phyloP scores from a whole-genome alignment of 345 rosid genomes.

The Gossypioides kirkii region DNA sequence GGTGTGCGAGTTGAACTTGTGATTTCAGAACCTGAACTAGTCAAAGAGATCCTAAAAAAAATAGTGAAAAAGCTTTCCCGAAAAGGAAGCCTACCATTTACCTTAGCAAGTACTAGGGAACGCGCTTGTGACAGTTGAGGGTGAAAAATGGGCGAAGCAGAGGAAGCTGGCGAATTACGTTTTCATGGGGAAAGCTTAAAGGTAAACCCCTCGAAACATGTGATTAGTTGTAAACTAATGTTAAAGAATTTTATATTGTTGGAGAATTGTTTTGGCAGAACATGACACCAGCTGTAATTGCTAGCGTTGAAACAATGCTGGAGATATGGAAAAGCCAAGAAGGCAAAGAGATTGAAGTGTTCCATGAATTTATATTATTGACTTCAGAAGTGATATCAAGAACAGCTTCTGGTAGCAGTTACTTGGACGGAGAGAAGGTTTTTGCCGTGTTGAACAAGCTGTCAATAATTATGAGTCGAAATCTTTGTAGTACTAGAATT shows the following conservation, averaged over 20 bases:
- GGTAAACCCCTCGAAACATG: slow-evolving; percentile 10
- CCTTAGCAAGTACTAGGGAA: slow-evolving; percentile 27
- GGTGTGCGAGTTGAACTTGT: slow-evolving; percentile 33
- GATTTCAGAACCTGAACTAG: slow-evolving; percentile 32
- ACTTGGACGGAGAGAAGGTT: slow-evolving; percentile 34
- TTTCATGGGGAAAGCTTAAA: slow-evolving; percentile 42
- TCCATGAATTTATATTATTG: slow-evolving; percentile 32
- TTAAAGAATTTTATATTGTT: background rate
- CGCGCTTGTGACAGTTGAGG: slow-evolving; percentile 25
- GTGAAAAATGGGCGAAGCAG: slow-evolving; percentile 38
- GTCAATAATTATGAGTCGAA: background rate
- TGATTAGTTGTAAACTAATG: background rate
- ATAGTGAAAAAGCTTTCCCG: slow-evolving; percentile 23
- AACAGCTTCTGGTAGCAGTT: slow-evolving; percentile 50
- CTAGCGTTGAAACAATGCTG: slow-evolving; percentile 37
- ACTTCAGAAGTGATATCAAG: slow-evolving; percentile 46
- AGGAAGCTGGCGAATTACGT: slow-evolving; percentile 39
- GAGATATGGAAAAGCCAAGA: slow-evolving; percentile 35
- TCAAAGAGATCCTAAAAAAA: slow-evolving; percentile 36
- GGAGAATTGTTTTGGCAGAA: slow-evolving; percentile 13
- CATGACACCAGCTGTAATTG: slow-evolving; percentile 34
- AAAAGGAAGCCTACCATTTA: slow-evolving; percentile 16
- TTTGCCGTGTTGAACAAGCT: slow-evolving; percentile 33
- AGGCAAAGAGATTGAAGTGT: slow-evolving; percentile 34
- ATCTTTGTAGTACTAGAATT: background rate